Evolutionary conservation across 345 rosid genomes (phyloP).

Genomic region (Heritiera fomes): DNA sequence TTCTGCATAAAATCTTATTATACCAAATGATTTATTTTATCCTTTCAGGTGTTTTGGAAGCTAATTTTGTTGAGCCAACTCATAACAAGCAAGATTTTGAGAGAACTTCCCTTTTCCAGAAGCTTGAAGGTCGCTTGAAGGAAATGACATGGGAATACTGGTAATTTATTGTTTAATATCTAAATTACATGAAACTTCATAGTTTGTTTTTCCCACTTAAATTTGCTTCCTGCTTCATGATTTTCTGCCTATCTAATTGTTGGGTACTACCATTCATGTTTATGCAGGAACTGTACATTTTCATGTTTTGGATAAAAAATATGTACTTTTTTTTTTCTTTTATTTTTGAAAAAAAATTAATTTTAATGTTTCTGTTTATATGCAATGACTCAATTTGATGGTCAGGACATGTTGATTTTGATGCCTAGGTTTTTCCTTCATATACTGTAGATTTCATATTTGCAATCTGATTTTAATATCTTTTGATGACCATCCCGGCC

Average conservation of each 20-base stretch:
- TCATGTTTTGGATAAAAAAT: background rate
- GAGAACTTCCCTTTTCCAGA: slow-evolving; percentile 92
- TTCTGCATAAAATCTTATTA: slow-evolving; percentile 4
- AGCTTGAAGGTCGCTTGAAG: slow-evolving; percentile 87
- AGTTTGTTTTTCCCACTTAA: background rate
- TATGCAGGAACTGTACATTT: background rate
- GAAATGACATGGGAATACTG: slow-evolving; percentile 94
- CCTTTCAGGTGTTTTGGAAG: slow-evolving; percentile 78
- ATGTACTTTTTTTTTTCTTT: background rate
- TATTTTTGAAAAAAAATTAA: background rate
- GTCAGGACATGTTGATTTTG: background rate
- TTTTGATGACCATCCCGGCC: background rate
- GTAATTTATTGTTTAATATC: slow-evolving; percentile 37
- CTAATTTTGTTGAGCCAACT: slow-evolving; percentile 89
- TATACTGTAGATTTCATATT: background rate
- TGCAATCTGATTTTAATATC: background rate
- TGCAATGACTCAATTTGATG: background rate
- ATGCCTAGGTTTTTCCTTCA: background rate
- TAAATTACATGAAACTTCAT: background rate
- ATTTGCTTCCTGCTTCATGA: background rate
- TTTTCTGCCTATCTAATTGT: slow-evolving; percentile 1
- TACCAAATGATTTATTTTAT: slow-evolving; percentile 2
- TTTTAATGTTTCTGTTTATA: background rate
- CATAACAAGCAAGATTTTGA: slow-evolving; percentile 98
- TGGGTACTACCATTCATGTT: background rate